Conservation (phyloP, 345 rosid species). For the Eucalyptus sp. region DNA sequence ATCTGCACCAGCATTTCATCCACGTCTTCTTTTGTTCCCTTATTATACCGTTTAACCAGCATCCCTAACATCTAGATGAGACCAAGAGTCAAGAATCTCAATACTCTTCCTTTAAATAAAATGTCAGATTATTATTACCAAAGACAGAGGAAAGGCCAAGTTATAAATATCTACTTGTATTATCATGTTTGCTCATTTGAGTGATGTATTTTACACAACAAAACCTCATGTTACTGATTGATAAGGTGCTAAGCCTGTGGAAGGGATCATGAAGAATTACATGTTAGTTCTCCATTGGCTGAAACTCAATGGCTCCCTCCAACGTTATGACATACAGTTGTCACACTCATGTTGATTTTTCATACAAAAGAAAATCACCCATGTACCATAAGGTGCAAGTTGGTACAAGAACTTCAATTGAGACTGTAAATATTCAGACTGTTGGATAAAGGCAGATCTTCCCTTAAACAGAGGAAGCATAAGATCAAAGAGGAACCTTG, state of each 20-base stretch:
- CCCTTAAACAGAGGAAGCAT: not conserved
- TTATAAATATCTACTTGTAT: not conserved
- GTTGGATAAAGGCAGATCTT: not conserved
- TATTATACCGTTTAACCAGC: not conserved
- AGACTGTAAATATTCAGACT: not conserved
- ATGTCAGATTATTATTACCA: not conserved
- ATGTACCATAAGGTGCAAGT: not conserved
- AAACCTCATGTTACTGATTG: not conserved
- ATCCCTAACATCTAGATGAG: not conserved
- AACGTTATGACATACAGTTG: not conserved
- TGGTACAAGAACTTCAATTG: not conserved
- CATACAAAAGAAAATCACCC: not conserved
- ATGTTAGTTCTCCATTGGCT: not conserved
- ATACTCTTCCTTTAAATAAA: not conserved
- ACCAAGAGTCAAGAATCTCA: not conserved
- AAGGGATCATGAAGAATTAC: not conserved
- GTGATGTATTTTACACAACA: not conserved
- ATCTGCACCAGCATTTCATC: not conserved
- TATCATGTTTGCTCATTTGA: not conserved
- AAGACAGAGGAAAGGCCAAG: not conserved
- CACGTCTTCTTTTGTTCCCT: not conserved
- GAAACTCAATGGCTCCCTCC: not conserved
- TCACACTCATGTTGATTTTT: not conserved
- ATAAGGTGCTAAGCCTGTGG: not conserved
- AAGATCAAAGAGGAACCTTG: slow-evolving; percentile 34